A percentile compares a stretch with the other conserved stretches of the same genome.
Conservation (phyloP, 2,329 filamentous ascomycete species). For the Xylaria arbuscula region DNA sequence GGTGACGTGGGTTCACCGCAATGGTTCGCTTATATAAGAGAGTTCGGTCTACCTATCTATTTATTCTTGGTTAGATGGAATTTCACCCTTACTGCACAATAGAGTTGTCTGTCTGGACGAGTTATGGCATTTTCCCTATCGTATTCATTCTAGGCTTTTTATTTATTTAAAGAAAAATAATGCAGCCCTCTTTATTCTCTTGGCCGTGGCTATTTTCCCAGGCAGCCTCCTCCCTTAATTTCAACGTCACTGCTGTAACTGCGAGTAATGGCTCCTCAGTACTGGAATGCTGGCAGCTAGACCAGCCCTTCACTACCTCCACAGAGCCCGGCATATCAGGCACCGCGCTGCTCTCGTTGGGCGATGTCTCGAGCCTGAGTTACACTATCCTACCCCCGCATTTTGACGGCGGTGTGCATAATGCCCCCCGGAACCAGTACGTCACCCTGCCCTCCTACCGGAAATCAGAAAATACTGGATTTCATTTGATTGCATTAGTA, state of each 20-base stretch:
- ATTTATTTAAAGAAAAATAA: too few species aligned
- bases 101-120: too few species aligned
- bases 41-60: too few species aligned
- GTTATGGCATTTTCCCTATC: too few species aligned
- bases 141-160: too few species aligned
- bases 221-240: conserved; percentile 35
- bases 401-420: conserved; percentile 56
- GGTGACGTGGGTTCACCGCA: too few species aligned
- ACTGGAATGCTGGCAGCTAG: conserved; percentile 59
- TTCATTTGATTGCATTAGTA: neutral
- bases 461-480: neutral
- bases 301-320: conserved; percentile 51
- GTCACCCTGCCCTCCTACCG: conserved; percentile 17
- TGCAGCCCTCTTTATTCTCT: conserved; percentile 23
- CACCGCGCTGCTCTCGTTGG: conserved; percentile 47
- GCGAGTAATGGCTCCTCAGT: conserved; percentile 52
- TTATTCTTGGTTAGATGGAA: too few species aligned
- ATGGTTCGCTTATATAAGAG: too few species aligned
- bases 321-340: conserved; percentile 50
- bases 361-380: conserved; percentile 49
- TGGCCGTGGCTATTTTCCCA: conserved; percentile 5
- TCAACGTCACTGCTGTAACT: conserved; percentile 56
- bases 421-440: conserved; percentile 56
- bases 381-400: conserved; percentile 53
- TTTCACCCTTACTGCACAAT: too few species aligned